A percentile compares a stretch with the other conserved stretches of the same genome.
Conservation (phyloP, 2,329 filamentous ascomycete genomes). For the Myriosclerotinia scirpicola region DNA sequence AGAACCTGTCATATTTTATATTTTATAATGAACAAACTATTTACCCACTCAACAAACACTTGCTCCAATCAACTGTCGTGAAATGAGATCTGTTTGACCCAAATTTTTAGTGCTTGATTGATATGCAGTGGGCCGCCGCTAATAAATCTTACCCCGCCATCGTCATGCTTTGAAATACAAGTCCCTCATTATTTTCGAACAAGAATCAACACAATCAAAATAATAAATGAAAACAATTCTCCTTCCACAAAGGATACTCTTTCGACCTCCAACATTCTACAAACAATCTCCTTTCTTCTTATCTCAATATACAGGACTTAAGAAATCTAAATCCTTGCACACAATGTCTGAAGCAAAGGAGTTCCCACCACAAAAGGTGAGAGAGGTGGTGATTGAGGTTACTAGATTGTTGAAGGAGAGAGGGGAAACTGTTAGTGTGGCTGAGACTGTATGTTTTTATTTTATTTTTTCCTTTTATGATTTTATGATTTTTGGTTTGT, state of each 20-base stretch:
- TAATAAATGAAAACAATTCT: conserved; percentile 16
- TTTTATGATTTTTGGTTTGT: neutral
- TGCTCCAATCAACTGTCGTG: conserved; percentile 9
- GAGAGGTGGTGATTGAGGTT: conserved; percentile 46
- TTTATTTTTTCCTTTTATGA: neutral
- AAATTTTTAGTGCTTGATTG: neutral
- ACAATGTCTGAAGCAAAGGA: conserved; percentile 16
- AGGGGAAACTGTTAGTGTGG: conserved; percentile 58
- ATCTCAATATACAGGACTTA: neutral
- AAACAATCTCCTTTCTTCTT: neutral
- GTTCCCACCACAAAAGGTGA: conserved; percentile 38
- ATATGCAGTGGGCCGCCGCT: conserved; percentile 18
- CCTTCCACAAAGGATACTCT: neutral
- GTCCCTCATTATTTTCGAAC: neutral
- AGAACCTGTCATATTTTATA: neutral
- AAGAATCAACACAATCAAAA: neutral
- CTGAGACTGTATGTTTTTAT: conserved; percentile 53
- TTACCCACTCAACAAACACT: neutral
- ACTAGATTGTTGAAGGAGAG: conserved; percentile 53
- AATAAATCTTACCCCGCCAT: conserved; percentile 14
- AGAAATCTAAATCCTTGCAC: neutral
- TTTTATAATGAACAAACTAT: neutral
- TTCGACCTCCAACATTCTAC: neutral
- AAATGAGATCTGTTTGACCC: neutral
- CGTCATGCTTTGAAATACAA: conserved; percentile 22